phyloP scores from a whole-genome alignment of 139 green algal genomes.

The Micromonas commoda region DNA sequence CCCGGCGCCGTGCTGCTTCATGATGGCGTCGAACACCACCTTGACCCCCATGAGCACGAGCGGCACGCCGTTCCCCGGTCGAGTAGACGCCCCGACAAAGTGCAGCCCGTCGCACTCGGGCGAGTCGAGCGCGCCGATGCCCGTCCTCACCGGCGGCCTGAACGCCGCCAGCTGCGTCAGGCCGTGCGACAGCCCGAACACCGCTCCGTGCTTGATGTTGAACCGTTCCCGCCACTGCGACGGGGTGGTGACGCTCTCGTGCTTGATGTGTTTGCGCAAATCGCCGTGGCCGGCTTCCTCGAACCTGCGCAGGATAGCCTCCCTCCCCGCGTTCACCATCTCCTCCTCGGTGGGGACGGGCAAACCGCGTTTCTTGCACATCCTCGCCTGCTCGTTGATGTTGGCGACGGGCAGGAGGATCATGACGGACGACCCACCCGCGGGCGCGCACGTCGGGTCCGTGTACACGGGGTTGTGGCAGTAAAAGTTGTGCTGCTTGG shows the following conservation, averaged over 20 bases:
- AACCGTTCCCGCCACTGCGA: conserved; percentile 43
- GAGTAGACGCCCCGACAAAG: conserved; percentile 62
- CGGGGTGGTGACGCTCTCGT: conserved; percentile 50
- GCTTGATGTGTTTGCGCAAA: conserved; percentile 43
- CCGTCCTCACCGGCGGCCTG: conserved; percentile 39
- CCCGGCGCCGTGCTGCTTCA: neutral
- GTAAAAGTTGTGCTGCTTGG: conserved; percentile 76
- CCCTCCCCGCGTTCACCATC: conserved; percentile 52
- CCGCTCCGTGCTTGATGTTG: conserved; percentile 66
- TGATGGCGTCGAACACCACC: conserved; percentile 15
- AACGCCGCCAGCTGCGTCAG: conserved; percentile 72
- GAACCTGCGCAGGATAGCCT: conserved; percentile 50
- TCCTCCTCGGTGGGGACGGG: conserved; percentile 11
- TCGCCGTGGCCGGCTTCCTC: conserved; percentile 50
- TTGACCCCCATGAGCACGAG: conserved; percentile 48
- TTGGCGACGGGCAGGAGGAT: conserved; percentile 45
- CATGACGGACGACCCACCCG: conserved; percentile 30
- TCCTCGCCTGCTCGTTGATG: conserved; percentile 48
- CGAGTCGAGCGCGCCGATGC: conserved; percentile 29
- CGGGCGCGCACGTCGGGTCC: conserved; percentile 68
- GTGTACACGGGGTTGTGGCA: conserved; percentile 62
- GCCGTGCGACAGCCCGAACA: conserved; percentile 74
- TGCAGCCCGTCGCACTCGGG: conserved; percentile 56
- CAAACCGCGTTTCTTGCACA: conserved; percentile 24
- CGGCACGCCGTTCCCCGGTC: conserved; percentile 80